phyloP scores from a whole-genome alignment of 192 early-diverging fungal genomes.

The Mortierella alpina region DNA sequence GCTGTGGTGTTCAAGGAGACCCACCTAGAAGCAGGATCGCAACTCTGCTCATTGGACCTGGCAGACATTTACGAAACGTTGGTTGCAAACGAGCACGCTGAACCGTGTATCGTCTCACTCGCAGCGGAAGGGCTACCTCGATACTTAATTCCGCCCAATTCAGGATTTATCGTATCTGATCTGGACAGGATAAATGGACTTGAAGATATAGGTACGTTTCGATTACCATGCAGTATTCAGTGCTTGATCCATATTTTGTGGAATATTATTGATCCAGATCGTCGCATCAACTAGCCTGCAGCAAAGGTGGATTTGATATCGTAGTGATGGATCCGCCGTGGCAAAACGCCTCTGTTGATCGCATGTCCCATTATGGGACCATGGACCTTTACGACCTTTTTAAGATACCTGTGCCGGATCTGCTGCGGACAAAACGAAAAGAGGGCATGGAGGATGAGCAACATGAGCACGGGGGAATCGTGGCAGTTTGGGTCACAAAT shows the following conservation, averaged over 20 bases:
- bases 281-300: constrained; percentile 15
- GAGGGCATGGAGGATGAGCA: constrained; percentile 6
- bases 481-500: constrained; percentile 82
- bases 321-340: constrained; percentile 76
- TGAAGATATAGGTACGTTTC: constrained; percentile 22
- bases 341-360: constrained; percentile 67
- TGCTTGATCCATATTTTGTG: neutral
- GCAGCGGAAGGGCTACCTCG: constrained; percentile 9
- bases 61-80: constrained; percentile 26
- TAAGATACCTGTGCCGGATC: constrained; percentile 63
- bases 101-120: constrained; percentile 6
- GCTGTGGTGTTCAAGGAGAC: constrained; percentile 1
- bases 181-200: constrained; percentile 40
- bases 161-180: constrained; percentile 48
- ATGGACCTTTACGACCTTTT: constrained; percentile 77
- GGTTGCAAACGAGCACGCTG: constrained; percentile 3
- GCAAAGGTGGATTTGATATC: constrained; percentile 54
- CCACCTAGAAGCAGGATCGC: neutral
- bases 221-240: neutral
- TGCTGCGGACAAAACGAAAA: constrained; percentile 21
- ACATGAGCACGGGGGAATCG: constrained; percentile 15
- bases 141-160: constrained; percentile 49
- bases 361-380: constrained; percentile 63
- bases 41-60: constrained; percentile 14
- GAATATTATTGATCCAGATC: neutral